These are phyloP conservation scores for Sphenostylis stenocarpa DNA, from an alignment of 306 rosid species.

Conservation along the genomic window DNA sequence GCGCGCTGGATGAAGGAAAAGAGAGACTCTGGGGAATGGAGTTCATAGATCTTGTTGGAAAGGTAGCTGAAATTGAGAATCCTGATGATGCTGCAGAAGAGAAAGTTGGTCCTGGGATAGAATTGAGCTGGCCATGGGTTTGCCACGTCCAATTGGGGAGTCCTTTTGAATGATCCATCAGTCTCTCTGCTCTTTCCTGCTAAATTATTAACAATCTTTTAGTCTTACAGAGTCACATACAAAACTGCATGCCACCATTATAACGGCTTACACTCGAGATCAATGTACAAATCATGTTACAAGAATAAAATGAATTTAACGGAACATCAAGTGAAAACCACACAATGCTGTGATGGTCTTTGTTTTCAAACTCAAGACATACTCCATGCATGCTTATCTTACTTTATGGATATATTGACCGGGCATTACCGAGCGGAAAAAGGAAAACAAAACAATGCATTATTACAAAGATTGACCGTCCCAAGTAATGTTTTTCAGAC, in stretches of 20 bases:
- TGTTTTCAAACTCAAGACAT: constrained; percentile 11
- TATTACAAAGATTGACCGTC: neutral
- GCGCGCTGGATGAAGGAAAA: constrained; percentile 47
- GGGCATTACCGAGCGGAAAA: neutral
- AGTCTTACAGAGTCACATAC: neutral
- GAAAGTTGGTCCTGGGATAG: constrained; percentile 62
- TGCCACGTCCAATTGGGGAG: constrained; percentile 73
- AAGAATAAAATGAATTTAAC: neutral
- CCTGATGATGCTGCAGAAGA: constrained; percentile 99
- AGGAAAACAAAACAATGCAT: neutral
- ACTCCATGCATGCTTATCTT: neutral
- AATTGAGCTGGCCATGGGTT: constrained; percentile 66
- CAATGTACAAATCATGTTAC: neutral
- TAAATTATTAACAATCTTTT: constrained; percentile 15
- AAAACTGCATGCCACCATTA: neutral
- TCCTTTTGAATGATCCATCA: constrained; percentile 63
- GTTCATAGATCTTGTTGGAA: constrained; percentile 44
- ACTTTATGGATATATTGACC: neutral
- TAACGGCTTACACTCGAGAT: neutral
- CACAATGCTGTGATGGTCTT: neutral
- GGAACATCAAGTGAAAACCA: neutral
- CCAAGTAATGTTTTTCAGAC: constrained; percentile 2
- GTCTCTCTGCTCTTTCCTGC: constrained; percentile 76
- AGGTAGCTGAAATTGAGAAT: constrained; percentile 79
- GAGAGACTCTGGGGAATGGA: constrained; percentile 49